phyloP scores from a whole-genome alignment of 2,329 filamentous ascomycete genomes.

The Fusarium penzigii region DNA sequence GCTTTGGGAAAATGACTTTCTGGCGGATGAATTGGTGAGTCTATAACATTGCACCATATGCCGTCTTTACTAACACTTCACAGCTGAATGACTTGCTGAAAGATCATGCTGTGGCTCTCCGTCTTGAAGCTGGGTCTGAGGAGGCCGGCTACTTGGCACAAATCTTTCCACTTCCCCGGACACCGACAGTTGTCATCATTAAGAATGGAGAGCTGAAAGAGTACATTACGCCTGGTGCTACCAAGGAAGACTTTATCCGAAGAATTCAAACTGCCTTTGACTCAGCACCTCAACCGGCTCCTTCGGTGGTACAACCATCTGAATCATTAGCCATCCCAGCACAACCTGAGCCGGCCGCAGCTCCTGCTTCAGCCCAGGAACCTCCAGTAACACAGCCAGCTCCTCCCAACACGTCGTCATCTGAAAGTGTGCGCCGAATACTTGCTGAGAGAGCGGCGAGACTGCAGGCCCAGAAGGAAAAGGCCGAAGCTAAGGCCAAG shows the following conservation, averaged over 20 bases:
- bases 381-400: conserved; percentile 17
- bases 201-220: conserved; percentile 77
- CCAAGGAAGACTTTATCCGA: conserved; percentile 66
- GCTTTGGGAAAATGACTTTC: conserved; percentile 71
- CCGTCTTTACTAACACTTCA: conserved; percentile 13
- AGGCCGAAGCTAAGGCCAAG: conserved; percentile 49
- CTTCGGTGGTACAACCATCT: conserved; percentile 14
- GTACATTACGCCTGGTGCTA: conserved; percentile 67
- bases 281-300: conserved; percentile 17
- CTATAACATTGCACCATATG: neutral
- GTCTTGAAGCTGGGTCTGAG: conserved; percentile 70
- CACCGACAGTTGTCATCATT: conserved; percentile 80
- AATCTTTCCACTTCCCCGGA: conserved; percentile 77
- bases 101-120: conserved; percentile 67
- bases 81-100: conserved; percentile 59
- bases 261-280: conserved; percentile 38
- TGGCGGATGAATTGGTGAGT: conserved; percentile 55
- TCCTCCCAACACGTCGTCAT: conserved; percentile 21
- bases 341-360: conserved; percentile 22
- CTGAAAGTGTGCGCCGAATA: conserved; percentile 39
- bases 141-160: conserved; percentile 81
- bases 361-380: conserved; percentile 13
- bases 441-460: conserved; percentile 53
- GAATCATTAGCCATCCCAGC: conserved; percentile 14
- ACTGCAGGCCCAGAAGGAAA: conserved; percentile 43